Evolutionary conservation across 2,329 filamentous ascomycete genomes (phyloP), one percentile per base, ranked within the genome.

Genomic region (Arthrobotrys entomopaga): DNA sequence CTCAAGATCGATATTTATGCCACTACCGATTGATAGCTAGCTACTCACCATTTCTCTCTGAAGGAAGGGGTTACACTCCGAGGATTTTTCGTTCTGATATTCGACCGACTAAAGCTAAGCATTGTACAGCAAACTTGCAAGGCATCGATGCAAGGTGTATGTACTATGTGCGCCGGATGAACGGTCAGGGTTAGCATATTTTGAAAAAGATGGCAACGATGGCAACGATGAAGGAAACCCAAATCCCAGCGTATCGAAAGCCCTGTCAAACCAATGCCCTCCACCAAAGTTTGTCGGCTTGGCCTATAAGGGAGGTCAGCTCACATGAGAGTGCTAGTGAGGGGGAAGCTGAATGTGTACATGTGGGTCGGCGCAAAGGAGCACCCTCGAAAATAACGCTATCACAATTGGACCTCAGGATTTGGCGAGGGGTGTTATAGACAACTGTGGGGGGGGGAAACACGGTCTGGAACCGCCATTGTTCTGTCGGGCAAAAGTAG

Each of bases 1-100:
- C 52, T 65, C 46, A 63, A 74, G 70, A 74, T 74, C 63, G 70
- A 74, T 74, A 74, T 74, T 74, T 74, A 74, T 74, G 63, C 46
- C 42, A 74, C 42, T 5, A 16, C 54, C 43, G n/a, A 29, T 38
- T 29, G n/a, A n/a, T n/a, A 42, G 43, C 54, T 74, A 50, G 57
- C n/a, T 58, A 50, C 57, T 54, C n/a, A 8, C 65, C 56, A 48
- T 48, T 20, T 43, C 16, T 59, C 46, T 34, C 11, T 49, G 50
- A 60, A 16, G 49, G 54, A 64, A 56, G 58, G 50, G 50, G 34
- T 8, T 26, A 19, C 50, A 22, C 22, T 56, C 46, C 42, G 24
- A 24, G 13, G 42, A n/a, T n/a, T 19, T 19, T 60, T 53, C 63
- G 8, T 46, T 29, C 57, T 46, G 58, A 64, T 57, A 56, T 50